phyloP scores from a whole-genome alignment of 345 rosid species.

The Gossypium raimondii region DNA sequence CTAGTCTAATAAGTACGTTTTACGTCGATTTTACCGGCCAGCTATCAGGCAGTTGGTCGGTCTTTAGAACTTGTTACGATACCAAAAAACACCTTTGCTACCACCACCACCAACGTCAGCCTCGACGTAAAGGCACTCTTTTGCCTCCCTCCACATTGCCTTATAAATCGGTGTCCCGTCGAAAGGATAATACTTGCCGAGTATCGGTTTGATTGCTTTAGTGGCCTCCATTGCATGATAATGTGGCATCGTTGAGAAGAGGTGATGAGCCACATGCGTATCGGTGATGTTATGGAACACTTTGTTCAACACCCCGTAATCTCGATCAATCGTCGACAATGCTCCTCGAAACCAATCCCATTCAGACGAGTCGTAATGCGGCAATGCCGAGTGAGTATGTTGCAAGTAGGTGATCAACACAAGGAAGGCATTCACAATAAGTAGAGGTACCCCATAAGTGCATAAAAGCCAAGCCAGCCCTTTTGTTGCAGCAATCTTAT shows the following conservation, averaged over 20 bases:
- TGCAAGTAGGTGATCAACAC: conserved; percentile 57
- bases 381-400: conserved; percentile 60
- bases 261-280: conserved; percentile 60
- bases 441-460: conserved; percentile 45
- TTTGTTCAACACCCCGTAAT: conserved; percentile 53
- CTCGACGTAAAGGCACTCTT: conserved; percentile 55
- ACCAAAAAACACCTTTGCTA: conserved; percentile 55
- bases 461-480: conserved; percentile 52
- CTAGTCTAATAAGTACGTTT: background rate
- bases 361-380: conserved; percentile 53
- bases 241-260: conserved; percentile 66
- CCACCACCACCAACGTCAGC: conserved; percentile 36
- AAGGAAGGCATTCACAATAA: conserved; percentile 48
- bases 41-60: background rate
- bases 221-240: conserved; percentile 66
- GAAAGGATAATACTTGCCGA: conserved; percentile 49
- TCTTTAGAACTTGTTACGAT: conserved; percentile 40
- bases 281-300: conserved; percentile 59
- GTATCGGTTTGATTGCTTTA: conserved; percentile 45
- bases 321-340: conserved; percentile 53
- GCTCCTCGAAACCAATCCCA: conserved; percentile 74
- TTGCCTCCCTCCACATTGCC: conserved; percentile 62
- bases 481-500: conserved; percentile 25
- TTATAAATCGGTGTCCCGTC: conserved; percentile 43
- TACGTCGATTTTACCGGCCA: background rate